Base-by-base conservation (phyloP, 306 rosid species). In the Carpinus fangiana region DNA sequence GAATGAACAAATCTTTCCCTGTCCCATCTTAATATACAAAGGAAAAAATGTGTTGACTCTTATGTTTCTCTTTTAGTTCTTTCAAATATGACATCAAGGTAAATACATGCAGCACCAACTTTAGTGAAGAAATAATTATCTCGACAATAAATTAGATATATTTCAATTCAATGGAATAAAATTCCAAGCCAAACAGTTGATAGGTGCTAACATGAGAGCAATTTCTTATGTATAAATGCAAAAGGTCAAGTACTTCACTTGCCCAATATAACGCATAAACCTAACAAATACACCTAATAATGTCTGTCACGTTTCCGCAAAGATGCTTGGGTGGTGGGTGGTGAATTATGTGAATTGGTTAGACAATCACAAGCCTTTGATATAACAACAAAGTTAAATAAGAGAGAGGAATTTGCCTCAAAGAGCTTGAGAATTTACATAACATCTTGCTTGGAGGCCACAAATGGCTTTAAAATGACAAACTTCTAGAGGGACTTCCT, bases 231-330 rank as follows among this genome's bases (percentile, higher is more conserved):
- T 38, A 48, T 70, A 64, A 67, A 28, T 60, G 62, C 21, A 73
- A 56, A 73, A 71, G 83, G 69, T 12, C 76, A 70, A 62, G 78
- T 57, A 73, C 18, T 2, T 14, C 55, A 67, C 23, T 9, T 21
- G 74, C 26, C n/a, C 47, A 76, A 52, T 21, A 73, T 20, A 59
- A 60, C 7, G 60, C 71, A 73, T 31, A 16, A 21, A 51, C 70
- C 56, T 55, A 17, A 60, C 55, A 69, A 82, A 26, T 28, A 67
- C 31, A 56, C 65, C 16, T 11, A 28, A 59, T 73, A 60, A 74
- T 6, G 65, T 69, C 64, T 67, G 12, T 41, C 72, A 8, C 8
- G 16, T 18, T 67, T 67, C 43, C 4, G 20, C 16, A 41, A 66
- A 41, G 72, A 67, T 11, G 72, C 72, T 67, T 36, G 72, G 23